Evolutionary conservation across 2,329 filamentous ascomycete species (phyloP), one percentile per base, ranked within the genome.

Genomic region (Ophiostoma himal-ulmi): DNA sequence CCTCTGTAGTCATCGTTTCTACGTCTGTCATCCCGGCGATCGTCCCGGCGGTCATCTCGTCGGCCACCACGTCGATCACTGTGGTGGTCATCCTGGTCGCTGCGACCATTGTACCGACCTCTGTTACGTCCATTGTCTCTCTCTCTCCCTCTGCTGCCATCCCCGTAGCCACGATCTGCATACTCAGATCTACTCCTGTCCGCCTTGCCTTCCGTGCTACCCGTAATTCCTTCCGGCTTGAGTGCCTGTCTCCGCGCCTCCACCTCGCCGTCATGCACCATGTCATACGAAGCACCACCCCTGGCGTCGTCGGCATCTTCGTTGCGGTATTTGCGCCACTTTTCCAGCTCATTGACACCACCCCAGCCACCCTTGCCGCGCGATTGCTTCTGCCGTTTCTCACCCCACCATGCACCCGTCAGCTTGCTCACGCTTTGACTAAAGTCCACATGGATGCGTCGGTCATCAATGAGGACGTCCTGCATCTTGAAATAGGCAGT

Each of bases 401-500:
- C 89, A 72, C 88, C 90, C 73, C 95, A 87, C 95, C 95, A 99
- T 20, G 89, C 89, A 73, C 96, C 92, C 65, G 93, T 95, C 8
- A 99, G 82, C 77, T 93, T 94, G 73, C 89, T 87, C 72, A 94
- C 95, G 78, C 93, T 97, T 81, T 99, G 95, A 13, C 94, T 97
- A 80, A 99, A 99, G 81, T 99, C 95, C 70, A 99, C 95, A 77
- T 99, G 95, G 73, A 99, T 99, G 60, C 95, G 90, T 74, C 97
- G 92, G 76, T 99, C 95, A 76, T 99, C 95, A 74, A 99, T 98
- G 70, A 99, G 82, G 1, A 98, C 94, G 1, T 91, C 93, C 79
- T 99, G 93, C 95, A 99, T 99, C 81, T 99, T 99, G 82, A 96
- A 95, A 77, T 97, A 99, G 2, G 95, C 95, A 69, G 92, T 88